phyloP scores from a whole-genome alignment of 225 moss, liverwort and hornwort species.

The Pseudisothecium myosuroides region DNA sequence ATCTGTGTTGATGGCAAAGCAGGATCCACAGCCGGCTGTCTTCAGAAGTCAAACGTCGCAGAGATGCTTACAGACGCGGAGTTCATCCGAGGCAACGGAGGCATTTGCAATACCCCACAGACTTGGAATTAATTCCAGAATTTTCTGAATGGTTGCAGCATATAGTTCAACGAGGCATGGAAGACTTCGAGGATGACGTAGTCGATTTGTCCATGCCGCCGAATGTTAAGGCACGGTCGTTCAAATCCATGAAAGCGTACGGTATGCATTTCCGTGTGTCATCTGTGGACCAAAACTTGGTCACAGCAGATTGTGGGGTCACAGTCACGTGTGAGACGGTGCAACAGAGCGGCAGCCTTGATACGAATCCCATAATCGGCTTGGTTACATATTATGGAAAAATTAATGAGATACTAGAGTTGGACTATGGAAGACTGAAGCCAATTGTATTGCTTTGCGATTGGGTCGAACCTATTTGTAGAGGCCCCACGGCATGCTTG shows the following conservation, averaged over 20 bases:
- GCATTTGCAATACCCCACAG: rapidly evolving
- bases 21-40: rapidly evolving
- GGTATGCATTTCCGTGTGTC: not conserved
- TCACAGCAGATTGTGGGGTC: rapidly evolving
- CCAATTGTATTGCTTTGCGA: not conserved
- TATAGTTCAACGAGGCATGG: rapidly evolving
- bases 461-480: not conserved
- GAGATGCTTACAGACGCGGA: rapidly evolving
- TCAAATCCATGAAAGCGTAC: not conserved
- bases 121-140: rapidly evolving
- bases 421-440: not conserved
- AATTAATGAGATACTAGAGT: not conserved
- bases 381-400: rapidly evolving
- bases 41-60: rapidly evolving
- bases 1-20: no score
- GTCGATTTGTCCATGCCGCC: rapidly evolving
- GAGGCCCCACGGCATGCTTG: rapidly evolving
- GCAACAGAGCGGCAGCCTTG: rapidly evolving
- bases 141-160: rapidly evolving
- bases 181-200: not conserved
- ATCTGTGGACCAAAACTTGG: rapidly evolving
- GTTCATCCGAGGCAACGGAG: not conserved
- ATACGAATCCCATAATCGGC: rapidly evolving
- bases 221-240: rapidly evolving
- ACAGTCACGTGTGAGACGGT: rapidly evolving